phyloP scores from a whole-genome alignment of 768 basidiomycete genomes.

The Suillus alpinus region DNA sequence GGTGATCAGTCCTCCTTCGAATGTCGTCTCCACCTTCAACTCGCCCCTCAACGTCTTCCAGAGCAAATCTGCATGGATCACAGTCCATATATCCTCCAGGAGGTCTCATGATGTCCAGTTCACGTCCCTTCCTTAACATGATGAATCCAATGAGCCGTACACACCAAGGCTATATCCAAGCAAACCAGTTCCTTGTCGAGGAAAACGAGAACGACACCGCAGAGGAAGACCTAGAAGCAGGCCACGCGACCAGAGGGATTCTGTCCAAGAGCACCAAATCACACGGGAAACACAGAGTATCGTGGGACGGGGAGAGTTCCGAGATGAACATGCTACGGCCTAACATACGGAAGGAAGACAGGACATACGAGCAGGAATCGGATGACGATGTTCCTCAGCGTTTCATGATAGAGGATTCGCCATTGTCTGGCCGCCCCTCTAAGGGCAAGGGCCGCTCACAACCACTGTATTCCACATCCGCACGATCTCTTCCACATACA shows the following conservation, averaged over 20 bases:
- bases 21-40: slow-evolving; percentile 10
- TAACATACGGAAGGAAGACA: slow-evolving; percentile 70
- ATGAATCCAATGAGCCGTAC: slow-evolving; percentile 75
- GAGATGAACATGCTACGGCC: slow-evolving; percentile 62
- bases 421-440: slow-evolving; percentile 22
- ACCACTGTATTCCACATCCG: slow-evolving; percentile 50
- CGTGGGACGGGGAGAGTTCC: slow-evolving; percentile 56
- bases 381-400: slow-evolving; percentile 86
- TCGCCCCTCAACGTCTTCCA: slow-evolving; percentile 17
- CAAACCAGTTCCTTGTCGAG: slow-evolving; percentile 66
- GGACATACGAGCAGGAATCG: slow-evolving; percentile 56
- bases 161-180: slow-evolving; percentile 74
- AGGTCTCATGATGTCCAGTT: slow-evolving; percentile 43
- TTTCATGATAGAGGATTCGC: slow-evolving; percentile 77
- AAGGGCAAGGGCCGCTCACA: slow-evolving; percentile 45
- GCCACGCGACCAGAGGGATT: slow-evolving; percentile 36
- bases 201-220: slow-evolving; percentile 58
- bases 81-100: slow-evolving; percentile 27
- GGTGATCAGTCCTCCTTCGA: background rate
- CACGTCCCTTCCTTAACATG: slow-evolving; percentile 78
- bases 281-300: slow-evolving; percentile 50
- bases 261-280: slow-evolving; percentile 30
- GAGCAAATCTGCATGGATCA: slow-evolving; percentile 21
- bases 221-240: slow-evolving; percentile 66
- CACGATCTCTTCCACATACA: slow-evolving; percentile 36